These are phyloP conservation scores for Pseudocercospora eumusae DNA, from an alignment of 2,329 filamentous ascomycete species.

Conservation along the genomic window DNA sequence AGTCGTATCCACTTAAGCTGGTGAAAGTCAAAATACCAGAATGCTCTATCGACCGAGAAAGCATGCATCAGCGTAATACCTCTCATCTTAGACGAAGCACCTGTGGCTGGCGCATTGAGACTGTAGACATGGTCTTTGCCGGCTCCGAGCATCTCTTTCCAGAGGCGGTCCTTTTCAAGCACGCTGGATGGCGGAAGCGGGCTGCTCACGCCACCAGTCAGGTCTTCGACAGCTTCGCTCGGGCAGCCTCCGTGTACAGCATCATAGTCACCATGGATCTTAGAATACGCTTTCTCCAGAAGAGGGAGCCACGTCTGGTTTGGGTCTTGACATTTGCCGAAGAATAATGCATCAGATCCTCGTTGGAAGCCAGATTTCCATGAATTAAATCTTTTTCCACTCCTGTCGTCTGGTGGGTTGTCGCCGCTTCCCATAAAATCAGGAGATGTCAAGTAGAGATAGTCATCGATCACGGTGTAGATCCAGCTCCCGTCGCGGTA, in stretches of 20 bases:
- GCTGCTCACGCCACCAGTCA: slow-evolving; percentile 46
- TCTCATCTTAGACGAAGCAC: slow-evolving; percentile 1
- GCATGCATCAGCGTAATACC: slow-evolving; percentile 9
- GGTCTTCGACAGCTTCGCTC: slow-evolving; percentile 60
- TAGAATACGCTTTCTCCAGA: slow-evolving; percentile 78
- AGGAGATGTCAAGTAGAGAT: slow-evolving; percentile 76
- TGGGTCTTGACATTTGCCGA: slow-evolving; percentile 69
- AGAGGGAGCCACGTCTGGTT: slow-evolving; percentile 80
- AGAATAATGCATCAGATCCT: slow-evolving; percentile 72
- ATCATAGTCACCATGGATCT: slow-evolving; percentile 75
- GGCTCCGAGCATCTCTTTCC: slow-evolving; percentile 9
- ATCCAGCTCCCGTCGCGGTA: slow-evolving; percentile 84
- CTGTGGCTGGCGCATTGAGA: not conserved
- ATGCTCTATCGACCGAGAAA: slow-evolving; percentile 12
- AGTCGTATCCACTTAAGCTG: slow-evolving; percentile 7
- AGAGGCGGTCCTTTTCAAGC: slow-evolving; percentile 19
- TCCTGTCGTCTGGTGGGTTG: slow-evolving; percentile 38
- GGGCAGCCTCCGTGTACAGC: slow-evolving; percentile 73
- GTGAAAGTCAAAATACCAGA: slow-evolving; percentile 5
- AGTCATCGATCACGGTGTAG: slow-evolving; percentile 85
- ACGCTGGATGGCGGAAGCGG: slow-evolving; percentile 23
- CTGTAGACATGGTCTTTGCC: slow-evolving; percentile 3
- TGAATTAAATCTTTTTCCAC: slow-evolving; percentile 56
- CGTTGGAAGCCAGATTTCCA: slow-evolving; percentile 66
- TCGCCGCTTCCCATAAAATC: slow-evolving; percentile 66